Evolutionary conservation across 768 basidiomycete genomes (phyloP), one percentile per base, ranked within the genome.

Genomic region (Leccinum subtestaceum): DNA sequence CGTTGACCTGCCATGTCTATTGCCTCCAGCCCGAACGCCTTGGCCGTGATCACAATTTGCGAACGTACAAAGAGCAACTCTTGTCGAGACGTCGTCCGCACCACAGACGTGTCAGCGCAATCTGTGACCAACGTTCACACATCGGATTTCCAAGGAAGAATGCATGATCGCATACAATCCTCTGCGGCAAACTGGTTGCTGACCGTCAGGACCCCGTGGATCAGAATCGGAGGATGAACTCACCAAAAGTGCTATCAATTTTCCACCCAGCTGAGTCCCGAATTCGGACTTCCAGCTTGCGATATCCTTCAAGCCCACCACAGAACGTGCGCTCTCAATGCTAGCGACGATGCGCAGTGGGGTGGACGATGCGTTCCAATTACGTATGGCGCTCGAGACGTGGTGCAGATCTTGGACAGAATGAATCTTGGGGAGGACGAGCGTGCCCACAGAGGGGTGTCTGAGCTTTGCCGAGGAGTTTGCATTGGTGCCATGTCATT

Each of bases 361-460:
- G n/a, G 70, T 64, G 74, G 49, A 74, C 74, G 52, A 61, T 10
- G 57, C n/a, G 4, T 52, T 56, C 15, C 56, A 43, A 25, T 60
- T 66, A 31, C 60, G 64, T 57, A 73, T 69, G n/a, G 48, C 50
- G 11, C 74, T 76, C 13, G 85, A 87, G 45, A 92, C 83, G 46
- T 76, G 70, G 62, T 86, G 76, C 48, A 97, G 73, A 66, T 93
- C 89, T 40, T 79, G 74, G 2, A 79, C 77, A 0, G 86, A 85
- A 61, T 93, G 84, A 17, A 95, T 82, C 73, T 97, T 97, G 3
- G 94, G 94, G 19, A 97, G 78, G 19, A 95, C 81, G n/a, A 95
- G 75, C 4, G 86, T 87, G 27, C 80, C 75, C 32, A 94, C 80
- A 48, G 75, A 65, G 0, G 77, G 70, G 13, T 78, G 70, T 21